Conservation (phyloP, 495 filamentous ascomycete species). For the Trichoderma asperelloides region DNA sequence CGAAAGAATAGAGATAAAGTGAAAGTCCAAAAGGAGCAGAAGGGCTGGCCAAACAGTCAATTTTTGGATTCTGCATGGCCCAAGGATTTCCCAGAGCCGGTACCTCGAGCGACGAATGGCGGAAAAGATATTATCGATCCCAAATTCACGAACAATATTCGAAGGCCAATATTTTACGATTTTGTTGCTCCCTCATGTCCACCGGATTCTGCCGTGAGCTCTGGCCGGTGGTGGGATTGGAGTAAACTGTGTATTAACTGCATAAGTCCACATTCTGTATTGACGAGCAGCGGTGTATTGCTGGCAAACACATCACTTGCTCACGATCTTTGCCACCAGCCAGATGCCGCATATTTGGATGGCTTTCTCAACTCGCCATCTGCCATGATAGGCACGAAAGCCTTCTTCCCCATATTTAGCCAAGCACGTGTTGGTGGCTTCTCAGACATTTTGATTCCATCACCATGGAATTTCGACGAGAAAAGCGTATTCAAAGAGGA, state of each 20-base stretch:
- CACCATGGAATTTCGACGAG: conserved; percentile 90
- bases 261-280: neutral
- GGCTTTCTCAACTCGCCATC: conserved; percentile 95
- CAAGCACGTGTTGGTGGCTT: conserved; percentile 88
- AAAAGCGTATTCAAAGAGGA: conserved; percentile 68
- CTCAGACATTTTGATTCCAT: conserved; percentile 87
- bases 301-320: neutral
- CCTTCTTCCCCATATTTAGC: conserved; percentile 86
- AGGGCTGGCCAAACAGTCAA: neutral
- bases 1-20: neutral
- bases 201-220: neutral
- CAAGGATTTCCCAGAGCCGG: neutral
- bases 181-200: neutral
- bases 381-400: conserved; percentile 77
- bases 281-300: neutral
- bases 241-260: neutral
- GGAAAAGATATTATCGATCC: neutral
- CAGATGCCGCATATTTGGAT: conserved; percentile 61
- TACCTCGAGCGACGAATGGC: neutral
- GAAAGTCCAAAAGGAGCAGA: too few species aligned
- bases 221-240: conserved; percentile 4
- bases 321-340: conserved; percentile 80
- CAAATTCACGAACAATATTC: neutral
- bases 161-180: conserved; percentile 5
- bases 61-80: neutral